Conservation (phyloP, 2,329 filamentous ascomycete species). For the Botryotinia calthae region DNA sequence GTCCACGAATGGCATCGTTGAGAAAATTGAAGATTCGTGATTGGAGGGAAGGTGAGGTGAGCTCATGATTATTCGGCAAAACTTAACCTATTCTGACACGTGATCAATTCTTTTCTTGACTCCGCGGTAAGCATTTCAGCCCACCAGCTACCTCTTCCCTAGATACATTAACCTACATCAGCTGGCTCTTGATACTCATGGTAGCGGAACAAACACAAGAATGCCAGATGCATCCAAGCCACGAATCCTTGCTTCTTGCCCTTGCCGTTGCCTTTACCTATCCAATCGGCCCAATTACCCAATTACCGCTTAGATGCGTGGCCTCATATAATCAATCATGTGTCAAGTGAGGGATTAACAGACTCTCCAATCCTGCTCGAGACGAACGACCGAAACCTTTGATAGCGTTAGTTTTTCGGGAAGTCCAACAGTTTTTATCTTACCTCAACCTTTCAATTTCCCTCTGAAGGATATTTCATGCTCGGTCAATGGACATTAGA, state of each 20-base stretch:
- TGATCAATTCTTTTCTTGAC: background rate
- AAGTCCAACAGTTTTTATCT: no score
- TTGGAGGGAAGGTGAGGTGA: background rate
- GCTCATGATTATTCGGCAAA: background rate
- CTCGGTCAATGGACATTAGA: background rate
- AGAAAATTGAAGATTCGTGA: background rate
- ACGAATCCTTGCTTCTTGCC: background rate
- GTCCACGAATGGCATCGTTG: background rate
- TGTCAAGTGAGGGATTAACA: background rate
- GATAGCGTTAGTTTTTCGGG: background rate
- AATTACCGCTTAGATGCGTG: background rate
- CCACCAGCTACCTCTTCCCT: background rate
- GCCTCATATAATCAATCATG: background rate
- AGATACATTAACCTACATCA: background rate
- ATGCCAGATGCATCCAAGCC: background rate
- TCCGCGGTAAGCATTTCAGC: background rate
- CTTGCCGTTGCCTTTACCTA: background rate
- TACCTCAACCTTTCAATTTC: background rate
- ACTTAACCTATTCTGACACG: background rate
- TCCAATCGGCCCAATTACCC: background rate
- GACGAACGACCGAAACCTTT: background rate
- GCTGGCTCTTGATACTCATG: background rate
- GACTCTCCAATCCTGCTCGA: background rate
- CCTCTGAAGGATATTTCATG: background rate
- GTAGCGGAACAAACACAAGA: background rate